A percentile compares a stretch with the other conserved stretches of the same genome.
Conservation (phyloP, 192 early-diverging fungal species). For the Mortierella alpina region DNA sequence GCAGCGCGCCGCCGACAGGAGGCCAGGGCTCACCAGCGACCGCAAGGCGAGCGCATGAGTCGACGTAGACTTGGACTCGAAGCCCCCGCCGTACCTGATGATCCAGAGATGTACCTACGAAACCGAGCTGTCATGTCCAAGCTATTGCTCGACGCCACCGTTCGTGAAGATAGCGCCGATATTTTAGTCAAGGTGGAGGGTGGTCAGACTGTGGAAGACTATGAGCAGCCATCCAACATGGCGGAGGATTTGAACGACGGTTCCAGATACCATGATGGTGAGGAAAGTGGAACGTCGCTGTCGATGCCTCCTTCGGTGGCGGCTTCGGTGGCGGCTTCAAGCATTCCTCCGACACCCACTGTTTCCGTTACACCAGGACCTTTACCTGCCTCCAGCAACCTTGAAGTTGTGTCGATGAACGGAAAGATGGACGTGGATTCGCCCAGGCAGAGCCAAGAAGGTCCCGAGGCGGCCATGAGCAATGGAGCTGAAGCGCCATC, state of each 20-base stretch:
- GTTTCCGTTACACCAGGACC: no score
- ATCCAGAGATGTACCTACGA: slow-evolving; percentile 37
- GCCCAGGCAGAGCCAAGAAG: not conserved
- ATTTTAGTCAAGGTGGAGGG: slow-evolving; percentile 6
- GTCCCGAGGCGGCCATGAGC: not conserved
- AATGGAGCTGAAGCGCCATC: no score
- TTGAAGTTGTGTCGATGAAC: no score
- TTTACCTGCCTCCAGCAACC: not conserved
- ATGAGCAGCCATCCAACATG: not conserved
- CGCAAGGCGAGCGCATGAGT: slow-evolving; percentile 31
- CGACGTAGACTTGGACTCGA: slow-evolving; percentile 46
- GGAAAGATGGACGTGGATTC: slow-evolving; percentile 10
- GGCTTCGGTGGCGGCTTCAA: slow-evolving; percentile 1
- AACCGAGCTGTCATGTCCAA: slow-evolving; percentile 3
- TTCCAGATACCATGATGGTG: not conserved
- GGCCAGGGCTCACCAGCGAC: slow-evolving; percentile 18
- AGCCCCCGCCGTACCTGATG: slow-evolving; percentile 35
- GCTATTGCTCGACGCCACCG: slow-evolving; percentile 3
- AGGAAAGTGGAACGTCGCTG: slow-evolving; percentile 30
- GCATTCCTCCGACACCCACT: not conserved
- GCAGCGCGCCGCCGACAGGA: slow-evolving; percentile 45
- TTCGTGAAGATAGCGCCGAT: slow-evolving; percentile 11
- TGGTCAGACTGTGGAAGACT: not conserved
- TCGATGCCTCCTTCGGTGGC: slow-evolving; percentile 12
- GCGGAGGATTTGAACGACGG: not conserved